phyloP scores from a whole-genome alignment of 371 early-diverging fungal genomes.

The Gilbertella persicaria region DNA sequence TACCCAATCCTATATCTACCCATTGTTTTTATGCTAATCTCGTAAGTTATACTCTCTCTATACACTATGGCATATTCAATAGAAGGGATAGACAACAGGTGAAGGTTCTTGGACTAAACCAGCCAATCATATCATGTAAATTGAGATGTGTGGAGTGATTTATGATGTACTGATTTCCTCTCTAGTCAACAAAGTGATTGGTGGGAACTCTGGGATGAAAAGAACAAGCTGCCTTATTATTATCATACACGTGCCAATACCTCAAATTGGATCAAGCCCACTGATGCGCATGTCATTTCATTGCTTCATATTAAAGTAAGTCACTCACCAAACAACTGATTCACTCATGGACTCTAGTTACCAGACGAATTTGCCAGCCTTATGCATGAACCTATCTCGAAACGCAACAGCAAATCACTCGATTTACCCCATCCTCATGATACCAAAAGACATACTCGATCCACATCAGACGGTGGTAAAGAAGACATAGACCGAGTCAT shows the following conservation, averaged over 20 bases:
- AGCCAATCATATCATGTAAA: conserved; percentile 3
- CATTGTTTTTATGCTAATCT: conserved; percentile 16
- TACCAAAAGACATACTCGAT: not conserved
- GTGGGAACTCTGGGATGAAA: conserved; percentile 94
- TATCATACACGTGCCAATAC: conserved; percentile 82
- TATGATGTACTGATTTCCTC: not conserved
- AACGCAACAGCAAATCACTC: conserved; percentile 40
- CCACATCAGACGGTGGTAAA: not conserved
- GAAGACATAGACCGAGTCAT: not conserved
- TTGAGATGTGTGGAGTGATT: too few relatives aligned
- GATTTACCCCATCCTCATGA: conserved; percentile 20
- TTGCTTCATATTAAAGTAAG: conserved; percentile 69
- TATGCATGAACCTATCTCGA: conserved; percentile 29
- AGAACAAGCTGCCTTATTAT: conserved; percentile 81
- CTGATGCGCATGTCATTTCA: conserved; percentile 73
- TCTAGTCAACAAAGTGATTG: conserved; percentile 60
- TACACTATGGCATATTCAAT: too few relatives aligned
- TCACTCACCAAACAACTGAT: not conserved
- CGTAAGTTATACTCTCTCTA: too few relatives aligned
- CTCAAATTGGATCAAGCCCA: conserved; percentile 88
- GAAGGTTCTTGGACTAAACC: conserved; percentile 12
- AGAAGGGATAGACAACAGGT: conserved; percentile 16
- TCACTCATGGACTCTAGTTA: not conserved
- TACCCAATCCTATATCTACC: conserved; percentile 13
- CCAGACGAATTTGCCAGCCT: conserved; percentile 20